Evolutionary conservation across 257 asterid species (phyloP), one percentile per base, ranked within the genome.

Genomic region (Scutellaria minor): DNA sequence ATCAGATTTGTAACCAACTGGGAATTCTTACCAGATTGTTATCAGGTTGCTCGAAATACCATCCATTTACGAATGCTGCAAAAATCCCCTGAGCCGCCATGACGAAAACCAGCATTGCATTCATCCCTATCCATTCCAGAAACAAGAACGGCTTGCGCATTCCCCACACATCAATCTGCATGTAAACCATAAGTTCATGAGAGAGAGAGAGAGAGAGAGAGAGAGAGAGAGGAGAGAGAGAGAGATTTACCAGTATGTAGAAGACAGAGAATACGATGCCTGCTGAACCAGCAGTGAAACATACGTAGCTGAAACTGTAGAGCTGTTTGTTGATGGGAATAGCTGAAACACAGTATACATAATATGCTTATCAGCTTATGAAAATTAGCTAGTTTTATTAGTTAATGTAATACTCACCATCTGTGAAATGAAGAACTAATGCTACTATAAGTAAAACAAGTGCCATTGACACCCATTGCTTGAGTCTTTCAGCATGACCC

Each of bases 121-220:
- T 90, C 98, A 93, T 89, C 69, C 98, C 97, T 70, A 90, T 93
- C 98, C 96, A 93, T 72, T 93, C 98, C 53, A 93, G 75, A 78
- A 89, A 90, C 90, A 93, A 39, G 80, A 93, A 93, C 4, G 96
- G 96, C 31, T 12, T 72, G 1, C 96, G 79, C 61, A 71, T 7
- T 44, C 92, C 96, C 88, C 83, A 83, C 5, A 87, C 90, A 73
- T 93, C 96, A 52, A 78, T 68, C 83, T 73, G 76, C 46, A 31
- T 53, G 55, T 46, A 4, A 68, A 14, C 75, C 27, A 66, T 0
- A 10, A 14, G 6, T 18, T 13, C 10, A 27, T 22, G n/a, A 12
- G 22, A 37, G 50, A 11, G 35, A 41, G 35, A 41, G 12, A 6
- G 58, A 24, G 57, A 55, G 48, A 39, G 3, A 24, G 24, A 62